phyloP scores from a whole-genome alignment of 306 rosid species.

The Lathyrus tuberosus region DNA sequence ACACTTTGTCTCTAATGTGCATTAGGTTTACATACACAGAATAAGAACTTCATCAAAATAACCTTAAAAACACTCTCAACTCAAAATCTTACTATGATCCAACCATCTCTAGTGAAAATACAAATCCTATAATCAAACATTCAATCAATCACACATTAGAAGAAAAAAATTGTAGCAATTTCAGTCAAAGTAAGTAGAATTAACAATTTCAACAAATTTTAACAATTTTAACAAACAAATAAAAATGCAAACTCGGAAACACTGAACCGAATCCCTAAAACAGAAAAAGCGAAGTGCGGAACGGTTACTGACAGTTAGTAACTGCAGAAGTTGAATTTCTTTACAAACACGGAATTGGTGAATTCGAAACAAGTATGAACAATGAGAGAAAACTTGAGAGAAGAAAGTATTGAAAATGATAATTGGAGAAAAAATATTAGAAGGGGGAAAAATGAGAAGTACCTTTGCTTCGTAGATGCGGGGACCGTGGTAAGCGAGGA shows the following conservation, averaged over 20 bases:
- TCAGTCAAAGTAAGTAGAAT: conserved; percentile 20
- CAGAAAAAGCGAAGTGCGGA: conserved; percentile 33
- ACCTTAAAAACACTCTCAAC: conserved; percentile 30
- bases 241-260: not conserved
- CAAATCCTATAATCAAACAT: conserved; percentile 7
- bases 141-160: conserved; percentile 17
- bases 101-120: not conserved
- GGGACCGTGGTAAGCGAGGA: conserved; percentile 88
- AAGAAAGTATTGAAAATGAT: conserved; percentile 1
- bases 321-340: conserved; percentile 10
- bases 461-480: conserved; percentile 98
- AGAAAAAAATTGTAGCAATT: not conserved
- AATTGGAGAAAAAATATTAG: not conserved
- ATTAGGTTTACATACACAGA: conserved; percentile 6
- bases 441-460: conserved; percentile 11
- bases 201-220: not conserved
- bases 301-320: conserved; percentile 24
- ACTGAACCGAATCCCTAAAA: conserved; percentile 43
- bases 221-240: not conserved
- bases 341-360: not conserved
- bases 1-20: not conserved
- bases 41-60: conserved; percentile 5
- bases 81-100: not conserved
- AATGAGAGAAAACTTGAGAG: conserved; percentile 10
- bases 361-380: conserved; percentile 16